phyloP scores from a whole-genome alignment of 2,329 filamentous ascomycete genomes.

The Exophiala sp. region DNA sequence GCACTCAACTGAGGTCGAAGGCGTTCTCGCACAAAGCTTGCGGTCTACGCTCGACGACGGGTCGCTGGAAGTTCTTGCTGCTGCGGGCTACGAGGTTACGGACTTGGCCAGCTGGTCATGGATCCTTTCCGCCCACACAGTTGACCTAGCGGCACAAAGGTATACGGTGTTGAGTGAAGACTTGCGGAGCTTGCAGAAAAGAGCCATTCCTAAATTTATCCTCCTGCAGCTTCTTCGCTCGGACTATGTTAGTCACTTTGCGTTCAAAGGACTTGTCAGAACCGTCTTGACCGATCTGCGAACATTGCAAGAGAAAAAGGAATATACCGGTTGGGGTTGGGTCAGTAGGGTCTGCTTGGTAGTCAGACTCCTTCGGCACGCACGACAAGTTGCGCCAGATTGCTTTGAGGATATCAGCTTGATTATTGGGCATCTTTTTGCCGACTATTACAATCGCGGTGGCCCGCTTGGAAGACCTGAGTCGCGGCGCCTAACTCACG shows the following conservation, averaged over 20 bases:
- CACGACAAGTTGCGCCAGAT: conserved; percentile 46
- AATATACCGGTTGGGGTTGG: conserved; percentile 18
- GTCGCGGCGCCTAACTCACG: conserved; percentile 13
- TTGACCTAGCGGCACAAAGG: conserved; percentile 36
- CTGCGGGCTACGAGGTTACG: conserved; percentile 33
- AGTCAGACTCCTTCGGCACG: conserved; percentile 46
- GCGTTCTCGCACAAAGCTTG: conserved; percentile 30
- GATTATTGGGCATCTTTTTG: conserved; percentile 26
- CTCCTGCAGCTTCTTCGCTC: conserved; percentile 45
- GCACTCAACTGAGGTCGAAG: not conserved
- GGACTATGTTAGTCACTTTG: conserved; percentile 36
- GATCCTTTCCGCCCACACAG: conserved; percentile 38
- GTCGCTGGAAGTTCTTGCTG: conserved; percentile 31
- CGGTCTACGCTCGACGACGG: conserved; percentile 33
- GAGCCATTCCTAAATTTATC: conserved; percentile 43
- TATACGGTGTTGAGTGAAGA: conserved; percentile 33
- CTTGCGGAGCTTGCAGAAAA: conserved; percentile 4
- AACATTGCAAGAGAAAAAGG: conserved; percentile 1
- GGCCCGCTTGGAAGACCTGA: conserved; percentile 5
- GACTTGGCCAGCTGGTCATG: conserved; percentile 45
- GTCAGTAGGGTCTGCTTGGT: conserved; percentile 33
- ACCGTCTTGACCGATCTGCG: conserved; percentile 10
- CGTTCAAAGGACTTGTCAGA: conserved; percentile 40
- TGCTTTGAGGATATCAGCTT: conserved; percentile 40
- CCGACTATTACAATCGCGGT: conserved; percentile 7